These are phyloP conservation scores for Neonectria magnoliae DNA, from an alignment of 2,329 filamentous ascomycete genomes.

Conservation along the genomic window DNA sequence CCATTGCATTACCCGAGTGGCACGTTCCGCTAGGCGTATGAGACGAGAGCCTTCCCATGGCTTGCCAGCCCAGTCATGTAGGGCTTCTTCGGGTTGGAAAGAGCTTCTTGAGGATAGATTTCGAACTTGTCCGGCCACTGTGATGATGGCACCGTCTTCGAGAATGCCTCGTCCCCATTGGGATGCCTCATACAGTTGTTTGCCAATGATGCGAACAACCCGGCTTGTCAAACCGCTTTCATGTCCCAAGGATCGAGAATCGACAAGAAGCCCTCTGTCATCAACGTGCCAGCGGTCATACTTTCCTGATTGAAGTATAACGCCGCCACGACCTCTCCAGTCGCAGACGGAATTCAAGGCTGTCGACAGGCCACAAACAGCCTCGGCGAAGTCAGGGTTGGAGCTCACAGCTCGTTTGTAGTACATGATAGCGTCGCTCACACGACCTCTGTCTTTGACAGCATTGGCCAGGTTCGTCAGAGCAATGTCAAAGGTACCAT, in stretches of 20 bases:
- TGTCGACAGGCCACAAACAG: slow-evolving; percentile 93
- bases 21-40: slow-evolving; percentile 84
- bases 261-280: slow-evolving; percentile 81
- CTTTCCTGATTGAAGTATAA: slow-evolving; percentile 75
- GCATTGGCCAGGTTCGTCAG: slow-evolving; percentile 96
- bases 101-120: slow-evolving; percentile 50
- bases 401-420: slow-evolving; percentile 89
- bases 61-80: slow-evolving; percentile 73
- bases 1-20: slow-evolving; percentile 80
- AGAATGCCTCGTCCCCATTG: slow-evolving; percentile 83
- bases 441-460: slow-evolving; percentile 93
- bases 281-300: slow-evolving; percentile 95
- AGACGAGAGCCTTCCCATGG: slow-evolving; percentile 91
- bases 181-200: slow-evolving; percentile 87
- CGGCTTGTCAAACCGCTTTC: slow-evolving; percentile 86
- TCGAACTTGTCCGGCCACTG: slow-evolving; percentile 59
- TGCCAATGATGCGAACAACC: slow-evolving; percentile 89
- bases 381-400: slow-evolving; percentile 97
- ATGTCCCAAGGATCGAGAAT: slow-evolving; percentile 69
- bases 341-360: slow-evolving; percentile 96
- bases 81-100: slow-evolving; percentile 52
- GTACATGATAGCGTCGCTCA: slow-evolving; percentile 90
- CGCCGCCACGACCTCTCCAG: slow-evolving; percentile 90
- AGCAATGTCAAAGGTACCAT: slow-evolving; percentile 96
- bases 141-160: slow-evolving; percentile 61